Evolutionary conservation across 73 alveolate species (phyloP).

Genomic region (Urostyla sp.): DNA sequence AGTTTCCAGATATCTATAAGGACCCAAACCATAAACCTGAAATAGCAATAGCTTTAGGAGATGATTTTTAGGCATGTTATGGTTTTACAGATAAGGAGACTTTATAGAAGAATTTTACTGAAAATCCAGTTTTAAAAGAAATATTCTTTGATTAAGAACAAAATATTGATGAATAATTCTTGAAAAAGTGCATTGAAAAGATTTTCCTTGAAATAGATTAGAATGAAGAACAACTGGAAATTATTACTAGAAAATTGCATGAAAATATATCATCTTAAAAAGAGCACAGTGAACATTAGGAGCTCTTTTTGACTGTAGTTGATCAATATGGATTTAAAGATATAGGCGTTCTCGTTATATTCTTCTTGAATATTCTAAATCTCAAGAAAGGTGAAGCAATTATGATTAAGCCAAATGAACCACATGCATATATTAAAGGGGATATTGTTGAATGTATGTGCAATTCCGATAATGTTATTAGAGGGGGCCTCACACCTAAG

Average conservation of each 20-base stretch:
- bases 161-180: not conserved
- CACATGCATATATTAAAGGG: slow-evolving; percentile 98
- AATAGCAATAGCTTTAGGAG: slow-evolving; percentile 95
- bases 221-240: slow-evolving; percentile 56
- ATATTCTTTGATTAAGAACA: not conserved
- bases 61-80: slow-evolving; percentile 86
- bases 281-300: slow-evolving; percentile 62
- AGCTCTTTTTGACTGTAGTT: slow-evolving; percentile 63
- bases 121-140: slow-evolving; percentile 16
- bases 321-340: slow-evolving; percentile 83
- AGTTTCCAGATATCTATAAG: slow-evolving; percentile 92
- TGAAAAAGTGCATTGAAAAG: not conserved
- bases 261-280: not conserved
- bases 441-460: slow-evolving; percentile 98
- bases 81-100: slow-evolving; percentile 80
- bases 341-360: slow-evolving; percentile 92
- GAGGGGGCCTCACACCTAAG: slow-evolving; percentile 99
- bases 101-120: slow-evolving; percentile 50
- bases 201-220: slow-evolving; percentile 51
- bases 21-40: slow-evolving; percentile 99
- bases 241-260: slow-evolving; percentile 38
- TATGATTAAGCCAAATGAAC: slow-evolving; percentile 91
- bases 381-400: slow-evolving; percentile 94
- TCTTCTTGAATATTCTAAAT: slow-evolving; percentile 90
- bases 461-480: slow-evolving; percentile 98